Conservation (phyloP, 2,329 filamentous ascomycete genomes). For the Cercospora sp. region DNA sequence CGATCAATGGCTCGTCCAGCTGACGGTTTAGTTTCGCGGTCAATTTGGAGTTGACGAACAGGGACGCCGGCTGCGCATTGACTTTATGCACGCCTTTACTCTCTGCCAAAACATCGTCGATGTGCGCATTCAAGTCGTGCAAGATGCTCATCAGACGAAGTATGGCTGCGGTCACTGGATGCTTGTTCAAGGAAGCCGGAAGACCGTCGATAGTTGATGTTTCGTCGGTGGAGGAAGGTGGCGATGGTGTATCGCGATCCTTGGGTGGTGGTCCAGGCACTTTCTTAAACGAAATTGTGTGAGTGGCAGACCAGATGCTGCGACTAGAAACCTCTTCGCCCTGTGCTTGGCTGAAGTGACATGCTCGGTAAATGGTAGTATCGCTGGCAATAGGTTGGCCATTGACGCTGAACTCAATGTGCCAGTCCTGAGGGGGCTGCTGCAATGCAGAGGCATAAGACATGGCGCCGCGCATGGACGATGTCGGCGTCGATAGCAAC, state of each 20-base stretch:
- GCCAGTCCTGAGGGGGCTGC: slow-evolving; percentile 85
- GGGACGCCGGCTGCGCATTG: slow-evolving; percentile 78
- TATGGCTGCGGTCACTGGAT: slow-evolving; percentile 83
- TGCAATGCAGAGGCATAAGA: slow-evolving; percentile 85
- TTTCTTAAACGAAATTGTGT: slow-evolving; percentile 88
- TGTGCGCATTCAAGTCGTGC: slow-evolving; percentile 87
- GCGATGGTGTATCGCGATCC: slow-evolving; percentile 60
- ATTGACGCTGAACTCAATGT: slow-evolving; percentile 91
- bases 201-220: slow-evolving; percentile 57
- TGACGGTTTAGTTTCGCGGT: slow-evolving; percentile 97
- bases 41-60: slow-evolving; percentile 98
- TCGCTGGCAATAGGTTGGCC: slow-evolving; percentile 82
- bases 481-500: slow-evolving; percentile 49
- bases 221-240: slow-evolving; percentile 55
- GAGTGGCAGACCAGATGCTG: slow-evolving; percentile 85
- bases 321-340: slow-evolving; percentile 67
- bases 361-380: slow-evolving; percentile 92
- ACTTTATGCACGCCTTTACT: slow-evolving; percentile 64
- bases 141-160: slow-evolving; percentile 84
- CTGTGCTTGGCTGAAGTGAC: slow-evolving; percentile 68
- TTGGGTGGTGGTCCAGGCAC: slow-evolving; percentile 78
- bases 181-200: slow-evolving; percentile 77
- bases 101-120: slow-evolving; percentile 84
- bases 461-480: slow-evolving; percentile 58
- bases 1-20: slow-evolving; percentile 91